Conservation (phyloP, 2,329 filamentous ascomycete genomes). For the Fusarium falciforme region DNA sequence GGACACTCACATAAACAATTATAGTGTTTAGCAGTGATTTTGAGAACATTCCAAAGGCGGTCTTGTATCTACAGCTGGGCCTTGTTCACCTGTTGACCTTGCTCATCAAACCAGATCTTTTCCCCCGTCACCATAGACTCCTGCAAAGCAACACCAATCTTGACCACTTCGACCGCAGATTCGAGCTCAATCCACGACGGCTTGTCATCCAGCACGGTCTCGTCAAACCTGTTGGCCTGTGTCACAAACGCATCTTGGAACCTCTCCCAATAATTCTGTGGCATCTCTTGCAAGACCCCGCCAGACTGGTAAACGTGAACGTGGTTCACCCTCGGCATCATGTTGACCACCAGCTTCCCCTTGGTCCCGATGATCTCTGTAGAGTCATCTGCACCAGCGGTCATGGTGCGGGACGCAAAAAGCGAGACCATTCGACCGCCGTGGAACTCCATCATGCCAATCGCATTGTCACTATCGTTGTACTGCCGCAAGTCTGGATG, state of each 20-base stretch:
- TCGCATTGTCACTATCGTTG: conserved; percentile 47
- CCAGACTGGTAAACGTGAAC: conserved; percentile 65
- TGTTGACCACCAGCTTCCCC: conserved; percentile 71
- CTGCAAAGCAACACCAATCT: conserved; percentile 70
- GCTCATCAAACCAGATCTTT: conserved; percentile 68
- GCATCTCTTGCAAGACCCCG: conserved; percentile 66
- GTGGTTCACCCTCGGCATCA: conserved; percentile 62
- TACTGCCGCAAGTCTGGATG: conserved; percentile 42
- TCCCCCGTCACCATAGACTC: conserved; percentile 65
- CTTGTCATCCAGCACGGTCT: conserved; percentile 65
- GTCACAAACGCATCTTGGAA: conserved; percentile 73
- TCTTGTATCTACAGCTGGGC: neutral
- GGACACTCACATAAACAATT: neutral
- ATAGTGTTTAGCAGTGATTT: neutral
- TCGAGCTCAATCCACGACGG: conserved; percentile 66
- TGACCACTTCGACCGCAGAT: conserved; percentile 68
- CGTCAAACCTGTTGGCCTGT: conserved; percentile 73
- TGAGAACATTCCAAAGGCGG: neutral
- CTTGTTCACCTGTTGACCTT: conserved; percentile 14
- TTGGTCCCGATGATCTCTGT: conserved; percentile 76
- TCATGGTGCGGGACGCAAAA: conserved; percentile 74
- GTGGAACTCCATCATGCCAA: conserved; percentile 73
- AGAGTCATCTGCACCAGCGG: conserved; percentile 73
- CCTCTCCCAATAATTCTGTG: conserved; percentile 70
- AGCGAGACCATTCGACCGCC: conserved; percentile 73